Evolutionary conservation across 2,329 filamentous ascomycete species (phyloP).

Genomic region (Pseudocercospora macadamiae): DNA sequence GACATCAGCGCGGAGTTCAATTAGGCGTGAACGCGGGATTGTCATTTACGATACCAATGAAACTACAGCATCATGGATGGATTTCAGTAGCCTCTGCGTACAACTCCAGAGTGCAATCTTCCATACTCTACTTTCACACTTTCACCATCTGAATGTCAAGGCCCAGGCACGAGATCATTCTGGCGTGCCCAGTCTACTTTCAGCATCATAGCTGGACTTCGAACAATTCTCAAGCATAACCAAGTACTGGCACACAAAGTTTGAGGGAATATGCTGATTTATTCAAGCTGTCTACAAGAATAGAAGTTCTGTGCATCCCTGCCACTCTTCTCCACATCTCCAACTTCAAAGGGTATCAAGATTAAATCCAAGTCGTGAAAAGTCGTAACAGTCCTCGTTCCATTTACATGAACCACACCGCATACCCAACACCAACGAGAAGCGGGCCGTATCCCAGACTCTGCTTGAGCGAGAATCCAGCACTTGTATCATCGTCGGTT

Average conservation of each 20-base stretch:
- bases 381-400: not conserved
- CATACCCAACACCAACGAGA: conserved; percentile 42
- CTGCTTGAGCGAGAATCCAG: conserved; percentile 13
- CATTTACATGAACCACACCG: conserved; percentile 35
- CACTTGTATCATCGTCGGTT: conserved; percentile 28
- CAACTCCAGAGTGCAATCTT: not conserved
- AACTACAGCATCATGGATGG: not conserved
- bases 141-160: no score
- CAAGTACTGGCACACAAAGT: no score
- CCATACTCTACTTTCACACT: not conserved
- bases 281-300: not conserved
- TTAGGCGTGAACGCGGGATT: not conserved
- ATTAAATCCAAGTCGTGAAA: not conserved
- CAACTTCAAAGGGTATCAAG: not conserved
- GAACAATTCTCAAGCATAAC: no score
- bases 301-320: not conserved
- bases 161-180: no score
- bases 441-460: conserved; percentile 42
- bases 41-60: conserved; percentile 8
- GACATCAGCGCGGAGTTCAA: conserved; percentile 6
- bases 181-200: no score
- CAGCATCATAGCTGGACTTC: no score
- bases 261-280: no score
- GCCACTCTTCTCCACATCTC: not conserved
- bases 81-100: not conserved